phyloP scores from a whole-genome alignment of 371 early-diverging fungal species.

The Mortierella sp. region DNA sequence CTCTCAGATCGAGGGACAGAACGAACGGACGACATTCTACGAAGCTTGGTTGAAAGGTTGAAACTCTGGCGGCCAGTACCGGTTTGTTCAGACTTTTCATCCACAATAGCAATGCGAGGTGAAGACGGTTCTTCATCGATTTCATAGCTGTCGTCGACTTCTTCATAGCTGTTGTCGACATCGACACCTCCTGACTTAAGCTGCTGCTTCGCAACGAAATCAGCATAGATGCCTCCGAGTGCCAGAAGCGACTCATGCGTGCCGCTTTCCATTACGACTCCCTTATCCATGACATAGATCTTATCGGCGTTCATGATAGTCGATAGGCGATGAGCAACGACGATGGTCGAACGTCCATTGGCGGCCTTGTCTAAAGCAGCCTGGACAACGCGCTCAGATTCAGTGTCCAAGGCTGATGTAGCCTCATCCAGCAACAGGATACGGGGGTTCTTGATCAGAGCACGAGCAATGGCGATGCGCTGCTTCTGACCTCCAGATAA shows the following conservation, averaged over 20 bases:
- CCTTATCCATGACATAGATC: conserved; percentile 86
- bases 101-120: conserved; percentile 46
- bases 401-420: conserved; percentile 92
- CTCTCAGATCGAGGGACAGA: conserved; percentile 46
- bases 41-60: conserved; percentile 34
- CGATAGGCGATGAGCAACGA: conserved; percentile 80
- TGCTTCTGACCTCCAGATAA: conserved; percentile 77
- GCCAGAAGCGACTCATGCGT: conserved; percentile 75
- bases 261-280: conserved; percentile 79
- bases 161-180: conserved; percentile 3
- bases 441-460: conserved; percentile 82
- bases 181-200: conserved; percentile 46
- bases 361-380: conserved; percentile 83
- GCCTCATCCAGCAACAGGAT: conserved; percentile 97
- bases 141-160: conserved; percentile 2
- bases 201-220: conserved; percentile 48
- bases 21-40: conserved; percentile 49
- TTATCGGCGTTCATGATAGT: conserved; percentile 87
- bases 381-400: conserved; percentile 91
- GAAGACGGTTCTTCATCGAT: neutral
- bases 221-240: conserved; percentile 66
- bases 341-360: conserved; percentile 73
- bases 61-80: conserved; percentile 40
- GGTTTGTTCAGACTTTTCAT: conserved; percentile 8
- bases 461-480: conserved; percentile 78